Evolutionary conservation across 371 early-diverging fungal species (phyloP).

Genomic region (Paraphysoderma sedebokerense): DNA sequence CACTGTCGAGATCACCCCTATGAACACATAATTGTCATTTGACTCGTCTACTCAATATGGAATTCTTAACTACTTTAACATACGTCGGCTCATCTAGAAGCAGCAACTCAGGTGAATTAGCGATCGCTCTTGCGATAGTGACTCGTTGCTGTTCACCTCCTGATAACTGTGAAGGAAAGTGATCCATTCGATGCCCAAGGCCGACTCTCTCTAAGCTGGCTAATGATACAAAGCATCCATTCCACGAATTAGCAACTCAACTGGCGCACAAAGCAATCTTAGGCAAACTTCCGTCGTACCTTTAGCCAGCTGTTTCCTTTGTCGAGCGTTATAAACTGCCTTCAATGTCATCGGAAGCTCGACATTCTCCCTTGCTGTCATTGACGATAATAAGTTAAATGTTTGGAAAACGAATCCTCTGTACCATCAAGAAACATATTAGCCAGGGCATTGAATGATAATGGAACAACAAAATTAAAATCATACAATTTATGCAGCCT

Average conservation of each 20-base stretch:
- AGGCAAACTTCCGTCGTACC: neutral
- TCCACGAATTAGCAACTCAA: neutral
- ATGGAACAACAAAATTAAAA: no score
- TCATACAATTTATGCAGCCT: slow-evolving; percentile 8
- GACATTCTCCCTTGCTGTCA: slow-evolving; percentile 14
- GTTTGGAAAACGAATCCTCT: slow-evolving; percentile 16
- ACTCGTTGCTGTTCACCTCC: slow-evolving; percentile 34
- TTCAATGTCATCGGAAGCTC: slow-evolving; percentile 13
- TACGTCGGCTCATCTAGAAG: slow-evolving; percentile 27
- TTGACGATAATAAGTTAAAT: slow-evolving; percentile 11
- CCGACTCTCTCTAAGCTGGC: slow-evolving; percentile 7
- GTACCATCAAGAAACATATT: no score
- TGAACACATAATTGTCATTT: neutral
- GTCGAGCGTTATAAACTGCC: neutral
- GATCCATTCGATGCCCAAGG: slow-evolving; percentile 9
- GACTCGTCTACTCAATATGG: no score
- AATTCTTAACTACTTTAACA: no score
- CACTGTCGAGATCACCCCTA: slow-evolving; percentile 13
- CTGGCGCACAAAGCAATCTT: neutral
- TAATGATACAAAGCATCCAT: no score
- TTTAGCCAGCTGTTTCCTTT: slow-evolving; percentile 2
- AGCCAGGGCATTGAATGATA: neutral
- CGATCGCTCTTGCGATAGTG: slow-evolving; percentile 19
- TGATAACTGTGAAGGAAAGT: slow-evolving; percentile 13
- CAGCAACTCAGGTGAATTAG: slow-evolving; percentile 14